These are phyloP conservation scores for Craspedostauros australis DNA, from an alignment of 108 stramenopile species.

Conservation along the genomic window DNA sequence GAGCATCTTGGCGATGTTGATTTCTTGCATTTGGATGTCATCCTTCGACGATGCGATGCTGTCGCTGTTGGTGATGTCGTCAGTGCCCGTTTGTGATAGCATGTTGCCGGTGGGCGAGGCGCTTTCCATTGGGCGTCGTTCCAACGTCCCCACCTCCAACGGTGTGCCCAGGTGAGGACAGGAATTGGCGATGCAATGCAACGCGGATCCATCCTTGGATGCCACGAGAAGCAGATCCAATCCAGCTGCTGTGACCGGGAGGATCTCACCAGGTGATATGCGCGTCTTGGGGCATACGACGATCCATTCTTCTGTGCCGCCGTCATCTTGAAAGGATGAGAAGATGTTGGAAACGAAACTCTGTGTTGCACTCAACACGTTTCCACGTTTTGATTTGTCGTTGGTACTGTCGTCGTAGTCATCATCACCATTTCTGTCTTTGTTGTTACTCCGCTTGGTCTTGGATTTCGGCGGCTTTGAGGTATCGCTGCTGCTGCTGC, in stretches of 20 bases:
- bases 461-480: too few relatives aligned
- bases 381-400: too few relatives aligned
- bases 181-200: conserved; percentile 89
- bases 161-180: conserved; percentile 97
- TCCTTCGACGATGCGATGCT: neutral
- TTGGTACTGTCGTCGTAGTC: neutral
- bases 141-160: conserved; percentile 84
- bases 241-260: conserved; percentile 76
- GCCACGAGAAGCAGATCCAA: conserved; percentile 73
- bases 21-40: conserved; percentile 15
- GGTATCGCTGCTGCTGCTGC: too few relatives aligned
- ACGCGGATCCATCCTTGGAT: conserved; percentile 54
- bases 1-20: conserved; percentile 23
- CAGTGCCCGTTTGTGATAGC: neutral
- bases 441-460: too few relatives aligned
- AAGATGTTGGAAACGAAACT: conserved; percentile 9
- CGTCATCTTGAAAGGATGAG: conserved; percentile 6
- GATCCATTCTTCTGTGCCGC: conserved; percentile 67
- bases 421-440: neutral
- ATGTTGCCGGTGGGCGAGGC: neutral
- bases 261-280: conserved; percentile 84
- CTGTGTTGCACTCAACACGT: conserved; percentile 16
- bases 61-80: neutral
- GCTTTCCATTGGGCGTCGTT: conserved; percentile 46
- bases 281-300: conserved; percentile 74